phyloP scores from a whole-genome alignment of 169 alveolate genomes.

The Babesia bovis region DNA sequence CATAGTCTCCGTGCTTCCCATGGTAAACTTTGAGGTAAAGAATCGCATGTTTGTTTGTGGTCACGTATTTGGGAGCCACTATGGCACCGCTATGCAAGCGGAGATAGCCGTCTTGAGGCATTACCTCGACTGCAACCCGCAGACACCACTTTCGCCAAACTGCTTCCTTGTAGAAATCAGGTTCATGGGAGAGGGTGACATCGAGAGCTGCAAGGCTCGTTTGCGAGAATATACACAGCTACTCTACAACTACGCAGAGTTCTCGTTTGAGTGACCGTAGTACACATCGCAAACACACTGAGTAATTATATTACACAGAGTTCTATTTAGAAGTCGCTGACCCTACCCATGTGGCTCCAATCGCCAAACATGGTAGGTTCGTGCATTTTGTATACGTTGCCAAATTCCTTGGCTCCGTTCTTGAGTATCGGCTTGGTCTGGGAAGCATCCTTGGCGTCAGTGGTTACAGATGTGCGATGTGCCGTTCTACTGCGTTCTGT shows the following conservation, averaged over 20 bases:
- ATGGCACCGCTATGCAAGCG: conserved; percentile 71
- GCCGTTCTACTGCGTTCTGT: conserved; percentile 39
- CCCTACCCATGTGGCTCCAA: conserved; percentile 80
- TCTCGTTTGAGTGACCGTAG: conserved; percentile 7
- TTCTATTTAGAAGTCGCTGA: conserved; percentile 68
- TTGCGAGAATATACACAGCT: conserved; percentile 22
- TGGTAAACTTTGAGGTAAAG: background rate
- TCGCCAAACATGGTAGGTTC: conserved; percentile 83
- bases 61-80: conserved; percentile 66
- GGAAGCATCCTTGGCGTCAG: background rate
- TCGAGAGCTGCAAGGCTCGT: conserved; percentile 41
- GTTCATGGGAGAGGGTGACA: conserved; percentile 50
- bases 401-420: conserved; percentile 65
- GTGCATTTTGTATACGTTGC: conserved; percentile 73
- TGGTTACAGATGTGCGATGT: background rate
- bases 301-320: background rate
- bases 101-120: conserved; percentile 69
- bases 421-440: background rate
- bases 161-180: conserved; percentile 46
- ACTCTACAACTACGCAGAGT: conserved; percentile 47
- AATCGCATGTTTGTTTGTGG: conserved; percentile 29
- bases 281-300: background rate
- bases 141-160: conserved; percentile 30
- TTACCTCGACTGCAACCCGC: conserved; percentile 44
- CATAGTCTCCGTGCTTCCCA: conserved; percentile 10